Percentiles rank a stretch among this genome's conserved stretches.
These are phyloP conservation scores for Myrica gale DNA, from an alignment of 306 rosid genomes.

Conservation along the genomic window DNA sequence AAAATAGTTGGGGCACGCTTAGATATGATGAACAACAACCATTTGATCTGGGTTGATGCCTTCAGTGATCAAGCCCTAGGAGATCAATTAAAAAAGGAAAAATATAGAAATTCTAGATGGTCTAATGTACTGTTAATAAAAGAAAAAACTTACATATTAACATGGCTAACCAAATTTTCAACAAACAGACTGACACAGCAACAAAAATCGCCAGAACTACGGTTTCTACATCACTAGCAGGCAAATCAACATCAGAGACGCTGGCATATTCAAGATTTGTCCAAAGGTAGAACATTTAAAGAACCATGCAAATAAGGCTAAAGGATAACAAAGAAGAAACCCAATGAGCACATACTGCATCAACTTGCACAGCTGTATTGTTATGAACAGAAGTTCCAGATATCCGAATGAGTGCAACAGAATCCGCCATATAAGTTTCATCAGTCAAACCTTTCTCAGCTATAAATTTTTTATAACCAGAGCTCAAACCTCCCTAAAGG, in stretches of 20 bases:
- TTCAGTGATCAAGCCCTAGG: neutral
- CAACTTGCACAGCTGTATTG: constrained; percentile 85
- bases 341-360: constrained; percentile 60
- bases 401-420: constrained; percentile 70
- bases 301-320: constrained; percentile 8
- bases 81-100: neutral
- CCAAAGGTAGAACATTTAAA: neutral
- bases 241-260: neutral
- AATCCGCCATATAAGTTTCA: constrained; percentile 73
- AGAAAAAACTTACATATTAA: neutral
- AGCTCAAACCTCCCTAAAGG: constrained; percentile 90
- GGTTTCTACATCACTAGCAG: neutral
- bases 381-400: constrained; percentile 84
- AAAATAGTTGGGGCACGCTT: too few relatives aligned
- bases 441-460: constrained; percentile 71
- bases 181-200: neutral
- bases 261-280: neutral
- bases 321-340: constrained; percentile 14
- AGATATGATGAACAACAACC: too few relatives aligned
- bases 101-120: neutral
- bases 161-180: neutral
- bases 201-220: neutral
- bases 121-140: neutral
- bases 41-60: too few relatives aligned
- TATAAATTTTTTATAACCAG: constrained; percentile 69